Evolutionary conservation across 768 basidiomycete genomes (phyloP).

Genomic region (Psilocybe subaeruginosa): DNA sequence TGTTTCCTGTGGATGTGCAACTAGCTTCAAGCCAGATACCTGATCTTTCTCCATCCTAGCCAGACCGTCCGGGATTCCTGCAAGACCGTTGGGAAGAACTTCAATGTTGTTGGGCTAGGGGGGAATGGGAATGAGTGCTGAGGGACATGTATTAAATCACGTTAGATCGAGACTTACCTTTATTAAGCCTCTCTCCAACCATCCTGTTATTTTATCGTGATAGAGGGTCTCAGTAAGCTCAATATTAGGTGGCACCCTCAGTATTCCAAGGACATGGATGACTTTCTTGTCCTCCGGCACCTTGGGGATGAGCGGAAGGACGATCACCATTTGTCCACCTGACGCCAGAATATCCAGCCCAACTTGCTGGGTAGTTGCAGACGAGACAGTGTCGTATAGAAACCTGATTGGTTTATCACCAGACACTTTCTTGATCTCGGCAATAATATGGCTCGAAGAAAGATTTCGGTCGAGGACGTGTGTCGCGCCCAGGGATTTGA

Average conservation of each 20-base stretch:
- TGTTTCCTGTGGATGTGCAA: slow-evolving; percentile 47
- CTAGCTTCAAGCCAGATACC: slow-evolving; percentile 48
- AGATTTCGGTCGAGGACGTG: slow-evolving; percentile 39
- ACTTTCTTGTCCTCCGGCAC: not conserved
- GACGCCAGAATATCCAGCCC: slow-evolving; percentile 26
- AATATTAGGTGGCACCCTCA: not conserved
- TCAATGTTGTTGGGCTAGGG: slow-evolving; percentile 47
- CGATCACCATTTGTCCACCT: not conserved
- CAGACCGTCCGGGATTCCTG: slow-evolving; percentile 42
- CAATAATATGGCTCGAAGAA: slow-evolving; percentile 18
- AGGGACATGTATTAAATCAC: not conserved
- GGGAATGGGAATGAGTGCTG: not conserved
- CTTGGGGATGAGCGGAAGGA: not conserved
- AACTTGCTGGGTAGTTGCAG: slow-evolving; percentile 23
- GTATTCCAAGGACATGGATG: not conserved
- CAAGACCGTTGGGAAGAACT: slow-evolving; percentile 45
- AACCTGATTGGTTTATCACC: slow-evolving; percentile 18
- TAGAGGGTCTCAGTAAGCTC: slow-evolving; percentile 9
- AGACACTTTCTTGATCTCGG: slow-evolving; percentile 24
- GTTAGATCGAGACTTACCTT: slow-evolving; percentile 13
- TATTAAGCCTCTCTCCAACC: slow-evolving; percentile 22
- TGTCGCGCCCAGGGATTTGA: slow-evolving; percentile 44
- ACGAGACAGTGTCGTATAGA: slow-evolving; percentile 31
- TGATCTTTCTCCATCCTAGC: slow-evolving; percentile 40
- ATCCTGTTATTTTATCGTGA: slow-evolving; percentile 14